Evolutionary conservation across 2,329 filamentous ascomycete species (phyloP).

Genomic region (Exutisphaerella laricina): DNA sequence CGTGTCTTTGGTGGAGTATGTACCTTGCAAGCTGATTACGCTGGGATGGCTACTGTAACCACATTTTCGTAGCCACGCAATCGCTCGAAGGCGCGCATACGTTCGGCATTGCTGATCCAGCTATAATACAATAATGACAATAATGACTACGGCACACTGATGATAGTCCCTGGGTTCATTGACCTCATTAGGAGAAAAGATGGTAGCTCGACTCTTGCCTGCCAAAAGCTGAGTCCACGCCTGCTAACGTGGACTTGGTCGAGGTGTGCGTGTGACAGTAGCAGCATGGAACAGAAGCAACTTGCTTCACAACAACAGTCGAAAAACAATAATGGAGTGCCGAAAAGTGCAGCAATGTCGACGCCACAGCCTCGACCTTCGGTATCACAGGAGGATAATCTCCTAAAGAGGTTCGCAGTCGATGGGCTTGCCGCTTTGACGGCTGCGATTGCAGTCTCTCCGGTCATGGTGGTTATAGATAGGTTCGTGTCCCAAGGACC

Average conservation of each 20-base stretch:
- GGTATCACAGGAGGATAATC: background rate
- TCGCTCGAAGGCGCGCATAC: background rate
- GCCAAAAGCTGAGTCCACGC: constrained; percentile 1
- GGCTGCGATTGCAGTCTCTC: constrained; percentile 21
- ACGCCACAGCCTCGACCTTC: background rate
- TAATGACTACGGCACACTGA: background rate
- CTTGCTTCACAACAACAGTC: background rate
- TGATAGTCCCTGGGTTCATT: background rate
- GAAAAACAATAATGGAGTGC: background rate
- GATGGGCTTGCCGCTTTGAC: constrained; percentile 19
- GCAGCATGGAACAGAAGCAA: constrained; percentile 3
- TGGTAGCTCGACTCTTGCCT: constrained; percentile 1
- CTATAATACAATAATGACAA: background rate
- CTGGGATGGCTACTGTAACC: no score
- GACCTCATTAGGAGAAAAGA: background rate
- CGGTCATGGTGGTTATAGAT: constrained; percentile 22
- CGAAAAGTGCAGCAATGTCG: background rate
- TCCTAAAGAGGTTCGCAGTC: constrained; percentile 6
- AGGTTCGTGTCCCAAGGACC: no score
- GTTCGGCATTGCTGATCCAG: background rate
- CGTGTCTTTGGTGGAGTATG: background rate
- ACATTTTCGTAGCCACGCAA: no score
- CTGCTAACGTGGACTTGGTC: background rate
- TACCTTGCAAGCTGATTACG: background rate
- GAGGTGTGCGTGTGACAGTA: background rate